Evolutionary conservation across 768 basidiomycete genomes (phyloP).

Genomic region (Mycena capillaripes): DNA sequence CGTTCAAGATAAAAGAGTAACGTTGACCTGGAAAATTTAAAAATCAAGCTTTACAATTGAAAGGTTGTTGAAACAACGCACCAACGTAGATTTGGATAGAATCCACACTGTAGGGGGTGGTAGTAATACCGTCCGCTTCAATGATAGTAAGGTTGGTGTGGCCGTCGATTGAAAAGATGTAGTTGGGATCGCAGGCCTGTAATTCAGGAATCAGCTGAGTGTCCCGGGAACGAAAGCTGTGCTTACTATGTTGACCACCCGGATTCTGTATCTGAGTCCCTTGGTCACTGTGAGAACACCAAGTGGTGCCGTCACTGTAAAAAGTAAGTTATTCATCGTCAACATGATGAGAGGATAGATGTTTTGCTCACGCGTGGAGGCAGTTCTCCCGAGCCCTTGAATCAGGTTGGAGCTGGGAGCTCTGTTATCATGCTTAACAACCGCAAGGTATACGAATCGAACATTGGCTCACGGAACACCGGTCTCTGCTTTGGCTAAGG

Average conservation of each 20-base stretch:
- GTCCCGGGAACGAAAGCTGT: too few relatives aligned
- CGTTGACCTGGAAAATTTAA: constrained; percentile 26
- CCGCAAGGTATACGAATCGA: not conserved
- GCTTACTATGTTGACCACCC: constrained; percentile 42
- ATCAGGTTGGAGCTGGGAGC: constrained; percentile 56
- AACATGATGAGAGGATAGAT: not conserved
- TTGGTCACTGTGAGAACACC: constrained; percentile 54
- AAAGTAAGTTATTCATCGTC: not conserved
- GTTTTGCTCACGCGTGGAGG: constrained; percentile 38
- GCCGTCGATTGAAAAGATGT: constrained; percentile 47
- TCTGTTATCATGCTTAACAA: not conserved
- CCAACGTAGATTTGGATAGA: constrained; percentile 55
- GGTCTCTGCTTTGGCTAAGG: constrained; percentile 16
- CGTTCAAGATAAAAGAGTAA: constrained; percentile 44
- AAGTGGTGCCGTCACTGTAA: constrained; percentile 45
- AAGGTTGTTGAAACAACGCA: not conserved
- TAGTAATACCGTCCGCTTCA: constrained; percentile 57
- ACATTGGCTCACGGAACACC: not conserved
- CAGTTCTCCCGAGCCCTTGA: constrained; percentile 59
- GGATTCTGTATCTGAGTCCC: constrained; percentile 57
- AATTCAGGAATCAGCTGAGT: not conserved
- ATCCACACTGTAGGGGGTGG: constrained; percentile 50
- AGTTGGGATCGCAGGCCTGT: constrained; percentile 46
- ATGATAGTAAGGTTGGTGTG: constrained; percentile 52
- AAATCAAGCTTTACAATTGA: not conserved